These are phyloP conservation scores for Sorghum bicolor DNA, from an alignment of 176 grass and related monocot genomes.

Conservation along the genomic window DNA sequence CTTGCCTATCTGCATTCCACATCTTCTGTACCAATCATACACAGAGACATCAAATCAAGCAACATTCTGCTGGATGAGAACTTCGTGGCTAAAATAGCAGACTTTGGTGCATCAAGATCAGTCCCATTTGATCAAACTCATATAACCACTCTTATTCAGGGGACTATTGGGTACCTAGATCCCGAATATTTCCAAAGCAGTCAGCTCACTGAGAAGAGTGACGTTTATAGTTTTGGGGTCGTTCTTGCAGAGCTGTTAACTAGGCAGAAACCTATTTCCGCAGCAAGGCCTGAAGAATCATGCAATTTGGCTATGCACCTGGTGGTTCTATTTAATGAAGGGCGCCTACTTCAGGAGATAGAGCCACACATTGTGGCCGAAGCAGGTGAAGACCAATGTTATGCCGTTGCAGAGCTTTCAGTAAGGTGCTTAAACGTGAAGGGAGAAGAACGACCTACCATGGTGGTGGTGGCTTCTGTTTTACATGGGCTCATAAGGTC, in stretches of 20 bases:
- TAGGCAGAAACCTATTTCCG: conserved; percentile 40
- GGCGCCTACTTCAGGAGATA: conserved; percentile 28
- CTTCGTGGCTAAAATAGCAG: conserved; percentile 53
- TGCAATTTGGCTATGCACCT: conserved; percentile 47
- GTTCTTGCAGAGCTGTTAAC: conserved; percentile 56
- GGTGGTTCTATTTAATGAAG: conserved; percentile 29
- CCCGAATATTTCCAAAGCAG: conserved; percentile 58
- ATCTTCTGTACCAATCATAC: conserved; percentile 42
- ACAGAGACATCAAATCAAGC: conserved; percentile 60
- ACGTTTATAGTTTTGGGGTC: conserved; percentile 64
- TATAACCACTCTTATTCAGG: conserved; percentile 58
- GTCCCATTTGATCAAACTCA: conserved; percentile 57
- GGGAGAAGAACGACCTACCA: conserved; percentile 45
- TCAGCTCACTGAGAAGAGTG: conserved; percentile 49
- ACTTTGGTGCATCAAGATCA: conserved; percentile 54
- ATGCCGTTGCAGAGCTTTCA: conserved; percentile 31
- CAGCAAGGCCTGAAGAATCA: conserved; percentile 32
- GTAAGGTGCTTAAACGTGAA: conserved; percentile 49
- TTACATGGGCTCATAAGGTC: conserved; percentile 30
- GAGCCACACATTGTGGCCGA: conserved; percentile 39
- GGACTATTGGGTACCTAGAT: conserved; percentile 58
- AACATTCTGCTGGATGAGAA: conserved; percentile 55
- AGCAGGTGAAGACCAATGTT: conserved; percentile 38
- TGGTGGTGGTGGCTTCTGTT: conserved; percentile 43
- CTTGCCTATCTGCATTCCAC: conserved; percentile 47